These are phyloP conservation scores for Penicillium dipodomyicola DNA, from an alignment of 495 filamentous ascomycete species.

Conservation along the genomic window DNA sequence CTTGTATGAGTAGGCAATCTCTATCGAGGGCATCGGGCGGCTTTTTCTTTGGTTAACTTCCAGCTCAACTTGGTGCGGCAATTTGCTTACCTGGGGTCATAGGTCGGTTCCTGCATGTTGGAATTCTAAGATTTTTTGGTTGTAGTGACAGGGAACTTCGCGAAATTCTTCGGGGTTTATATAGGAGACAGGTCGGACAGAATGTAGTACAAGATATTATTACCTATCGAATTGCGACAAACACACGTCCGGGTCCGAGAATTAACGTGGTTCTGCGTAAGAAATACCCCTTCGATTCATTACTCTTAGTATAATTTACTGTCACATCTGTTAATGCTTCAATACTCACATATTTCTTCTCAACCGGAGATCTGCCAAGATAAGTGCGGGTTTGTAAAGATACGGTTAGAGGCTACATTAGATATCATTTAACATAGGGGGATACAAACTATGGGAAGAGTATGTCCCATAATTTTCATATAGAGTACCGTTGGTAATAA, in stretches of 20 bases:
- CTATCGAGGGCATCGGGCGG: conserved; percentile 28
- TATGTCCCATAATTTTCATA: too few relatives aligned
- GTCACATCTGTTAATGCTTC: too few relatives aligned
- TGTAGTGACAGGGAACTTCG: not conserved
- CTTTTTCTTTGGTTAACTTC: conserved; percentile 5
- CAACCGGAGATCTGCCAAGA: too few relatives aligned
- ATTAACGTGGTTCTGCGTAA: not conserved
- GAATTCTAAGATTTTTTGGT: not conserved
- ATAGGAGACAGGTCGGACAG: not conserved
- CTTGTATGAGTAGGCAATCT: conserved; percentile 30
- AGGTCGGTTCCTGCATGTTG: conserved; percentile 24
- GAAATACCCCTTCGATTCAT: not conserved
- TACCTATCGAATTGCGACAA: not conserved
- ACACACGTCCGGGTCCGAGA: not conserved
- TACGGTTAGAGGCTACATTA: too few relatives aligned
- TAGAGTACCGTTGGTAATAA: too few relatives aligned
- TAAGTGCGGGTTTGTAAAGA: too few relatives aligned
- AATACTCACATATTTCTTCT: too few relatives aligned
- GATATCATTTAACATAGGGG: too few relatives aligned
- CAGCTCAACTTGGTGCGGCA: not conserved
- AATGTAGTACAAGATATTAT: not conserved
- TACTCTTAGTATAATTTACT: not conserved
- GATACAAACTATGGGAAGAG: too few relatives aligned
- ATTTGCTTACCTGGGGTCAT: conserved; percentile 17
- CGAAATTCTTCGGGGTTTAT: not conserved